These are phyloP conservation scores for Arctium lappa DNA, from an alignment of 129 eudicot genomes.

Conservation along the genomic window DNA sequence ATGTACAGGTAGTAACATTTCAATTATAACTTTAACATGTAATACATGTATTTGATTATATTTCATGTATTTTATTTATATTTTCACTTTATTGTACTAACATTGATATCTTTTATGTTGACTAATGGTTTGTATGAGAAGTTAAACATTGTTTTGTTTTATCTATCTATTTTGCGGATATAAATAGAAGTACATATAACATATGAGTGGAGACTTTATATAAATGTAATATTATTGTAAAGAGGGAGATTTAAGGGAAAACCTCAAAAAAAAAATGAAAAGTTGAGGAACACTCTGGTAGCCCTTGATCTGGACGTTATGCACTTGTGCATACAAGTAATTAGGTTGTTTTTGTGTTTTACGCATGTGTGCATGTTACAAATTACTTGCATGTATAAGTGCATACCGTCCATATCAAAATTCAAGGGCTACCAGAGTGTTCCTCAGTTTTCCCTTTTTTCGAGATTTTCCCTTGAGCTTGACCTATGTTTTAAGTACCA, in stretches of 20 bases:
- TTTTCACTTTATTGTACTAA: not conserved
- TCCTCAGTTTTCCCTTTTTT: too few species aligned
- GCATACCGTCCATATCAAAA: too few species aligned
- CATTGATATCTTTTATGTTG: not conserved
- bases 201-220: not conserved
- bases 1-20: not conserved
- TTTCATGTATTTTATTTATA: not conserved
- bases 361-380: too few species aligned
- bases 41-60: not conserved
- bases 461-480: too few species aligned
- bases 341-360: too few species aligned
- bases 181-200: not conserved
- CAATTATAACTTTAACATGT: not conserved
- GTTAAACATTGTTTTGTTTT: not conserved
- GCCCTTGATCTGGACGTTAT: too few species aligned
- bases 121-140: not conserved
- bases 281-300: too few species aligned
- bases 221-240: not conserved
- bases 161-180: not conserved
- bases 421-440: too few species aligned
- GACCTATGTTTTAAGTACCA: not conserved
- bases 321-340: too few species aligned
- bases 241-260: too few species aligned
- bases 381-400: too few species aligned
- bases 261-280: too few species aligned